These are phyloP conservation scores for Cyclostephanos tholiformis DNA, from an alignment of 108 stramenopile species.

Conservation along the genomic window DNA sequence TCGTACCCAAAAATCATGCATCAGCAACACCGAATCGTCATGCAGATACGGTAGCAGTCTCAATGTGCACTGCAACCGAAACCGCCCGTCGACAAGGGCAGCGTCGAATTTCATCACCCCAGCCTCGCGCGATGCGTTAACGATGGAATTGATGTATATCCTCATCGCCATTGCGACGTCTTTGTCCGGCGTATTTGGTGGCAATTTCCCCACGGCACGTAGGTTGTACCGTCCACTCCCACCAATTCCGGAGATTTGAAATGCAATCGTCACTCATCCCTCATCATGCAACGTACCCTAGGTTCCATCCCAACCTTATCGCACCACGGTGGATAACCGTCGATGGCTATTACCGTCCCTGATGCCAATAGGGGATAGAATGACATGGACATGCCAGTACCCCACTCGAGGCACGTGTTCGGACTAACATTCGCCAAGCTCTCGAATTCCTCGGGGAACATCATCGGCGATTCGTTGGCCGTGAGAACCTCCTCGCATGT, in stretches of 20 bases:
- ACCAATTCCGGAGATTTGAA: conserved; percentile 15
- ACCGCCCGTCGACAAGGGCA: conserved; percentile 31
- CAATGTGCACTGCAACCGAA: conserved; percentile 27
- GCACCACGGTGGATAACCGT: conserved; percentile 38
- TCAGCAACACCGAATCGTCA: conserved; percentile 1
- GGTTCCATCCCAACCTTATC: conserved; percentile 15
- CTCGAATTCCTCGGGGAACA: conserved; percentile 31
- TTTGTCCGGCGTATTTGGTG: neutral
- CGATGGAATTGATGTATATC: conserved; percentile 28
- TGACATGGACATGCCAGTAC: conserved; percentile 21
- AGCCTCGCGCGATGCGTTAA: neutral
- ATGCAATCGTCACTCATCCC: conserved; percentile 9
- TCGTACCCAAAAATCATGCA: conserved; percentile 37
- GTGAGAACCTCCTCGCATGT: conserved; percentile 17
- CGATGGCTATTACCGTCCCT: conserved; percentile 19
- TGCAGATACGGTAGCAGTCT: conserved; percentile 26
- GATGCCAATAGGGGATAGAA: conserved; percentile 35
- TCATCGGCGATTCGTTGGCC: conserved; percentile 16
- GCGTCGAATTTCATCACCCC: conserved; percentile 7
- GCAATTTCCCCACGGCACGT: conserved; percentile 8
- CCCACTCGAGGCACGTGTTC: conserved; percentile 30
- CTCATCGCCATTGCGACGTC: conserved; percentile 21
- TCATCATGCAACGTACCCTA: conserved; percentile 21
- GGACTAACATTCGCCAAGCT: conserved; percentile 22
- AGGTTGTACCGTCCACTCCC: conserved; percentile 17